Base-by-base conservation (phyloP, 75 land plant genomes). In the Selaginella moellendorffii region DNA sequence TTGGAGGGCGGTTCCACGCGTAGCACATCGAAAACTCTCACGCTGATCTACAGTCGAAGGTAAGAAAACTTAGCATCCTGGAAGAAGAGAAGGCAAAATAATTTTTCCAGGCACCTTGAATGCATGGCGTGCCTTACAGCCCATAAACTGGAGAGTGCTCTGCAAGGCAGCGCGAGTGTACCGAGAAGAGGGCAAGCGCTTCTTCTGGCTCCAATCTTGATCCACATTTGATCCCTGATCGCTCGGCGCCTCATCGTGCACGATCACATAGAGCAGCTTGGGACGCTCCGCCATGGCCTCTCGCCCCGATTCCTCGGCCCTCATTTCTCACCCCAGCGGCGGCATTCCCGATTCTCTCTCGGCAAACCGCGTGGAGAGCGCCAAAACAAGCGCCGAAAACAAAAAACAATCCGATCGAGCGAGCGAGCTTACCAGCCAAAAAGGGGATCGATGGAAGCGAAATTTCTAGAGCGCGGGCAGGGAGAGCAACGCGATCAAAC, bases 71-170 rank as follows among this genome's bases (percentile, higher is more conserved):
- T 2, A 62, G n/a, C 17, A 27, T 22, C 2, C 9, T 26, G 64
- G 19, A 20, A 22, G 30, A 20, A 66, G 18, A 24, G 27, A 66
- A 9, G 51, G n/a, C 68, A 1, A 51, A 25, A 10, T 59, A 66
- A 1, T 5, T 8, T 2, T 56, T 12, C 10, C 71, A 63, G 26
- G 19, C 20, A 89, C 98, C 96, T 93, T 88, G 71, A 93, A 85
- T 1, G 98, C 90, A 68, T 93, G 98, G 5, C 96, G 78, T 29
- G 87, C 73, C 67, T 93, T 93, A 72, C 98, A 93, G n/a, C 98
- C 98, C 86, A 88, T 85, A 46, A 93, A 83, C 60, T 93, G 98
- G 51, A 93, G 78, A 67, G 90, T 82, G 68, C 87, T 88, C 72
- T 86, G 96, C 61, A 93, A 71, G 51, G 85, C 68, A 14, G 96